Base-by-base conservation (phyloP, 176 grass and related monocot genomes). In the Poa pratensis region DNA sequence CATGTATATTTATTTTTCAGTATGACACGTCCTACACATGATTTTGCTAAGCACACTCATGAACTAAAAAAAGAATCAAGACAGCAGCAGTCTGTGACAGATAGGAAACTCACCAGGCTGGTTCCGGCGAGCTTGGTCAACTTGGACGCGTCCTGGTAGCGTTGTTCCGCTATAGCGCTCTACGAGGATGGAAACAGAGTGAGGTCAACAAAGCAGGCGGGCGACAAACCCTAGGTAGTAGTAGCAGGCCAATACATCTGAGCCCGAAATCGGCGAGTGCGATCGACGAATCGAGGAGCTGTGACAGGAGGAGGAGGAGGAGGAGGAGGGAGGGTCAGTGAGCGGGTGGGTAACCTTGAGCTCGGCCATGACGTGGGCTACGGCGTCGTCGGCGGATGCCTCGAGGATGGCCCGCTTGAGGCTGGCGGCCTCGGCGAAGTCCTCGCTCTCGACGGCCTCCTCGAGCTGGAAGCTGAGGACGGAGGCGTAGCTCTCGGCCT, bases 401-500 rank as follows among this genome's bases (percentile, higher is more conserved):
- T 94, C 93, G 39, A 81, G 68, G 59, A 98, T 92, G 35, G 90
- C 80, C 9, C 45, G 82, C 85, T 98, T 95, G 81, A 95, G 86
- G 30, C 84, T 90, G 51, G 90, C 81, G 45, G 96, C 96, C 88
- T 98, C 91, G 0, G 67, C 49, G 76, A 98, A 96, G 87, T 98
- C 96, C 82, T 98, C 90, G 46, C 85, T 94, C 9, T 98, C 96
- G 18, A 98, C 87, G 39, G 96, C 96, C 88, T 98, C 96, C 89
- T 98, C 93, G 22, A 98, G 86, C 88, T 98, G 91, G 86, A 98
- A 98, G 89, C 90, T 87, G 27, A 98, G 89, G 18, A 95, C 80
- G 59, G 96, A 98, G 7, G 87, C 89, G 70, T 89, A 92, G 88
- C 80, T 98, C 88, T 98, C 93, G 37, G 90, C 86, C 86, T 92